These are phyloP conservation scores for Acacia crassicarpa DNA, from an alignment of 306 rosid species.

Conservation along the genomic window DNA sequence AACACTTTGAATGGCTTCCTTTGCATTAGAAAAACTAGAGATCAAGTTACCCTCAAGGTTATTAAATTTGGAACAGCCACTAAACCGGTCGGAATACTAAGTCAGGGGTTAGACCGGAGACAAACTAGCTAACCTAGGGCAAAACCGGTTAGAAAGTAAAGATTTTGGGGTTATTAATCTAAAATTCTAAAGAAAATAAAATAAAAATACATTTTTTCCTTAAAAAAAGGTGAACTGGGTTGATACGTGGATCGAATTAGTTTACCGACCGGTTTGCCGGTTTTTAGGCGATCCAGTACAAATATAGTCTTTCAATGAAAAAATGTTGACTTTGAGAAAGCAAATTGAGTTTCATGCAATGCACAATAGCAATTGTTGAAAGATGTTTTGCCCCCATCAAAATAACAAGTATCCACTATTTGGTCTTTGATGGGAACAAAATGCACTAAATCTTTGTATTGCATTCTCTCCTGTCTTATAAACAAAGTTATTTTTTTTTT, in stretches of 20 bases:
- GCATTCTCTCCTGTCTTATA: too few relatives aligned
- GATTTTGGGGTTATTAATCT: too few relatives aligned
- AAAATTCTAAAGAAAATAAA: too few relatives aligned
- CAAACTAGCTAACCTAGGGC: rapidly evolving
- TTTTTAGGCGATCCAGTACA: too few relatives aligned
- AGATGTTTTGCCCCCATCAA: not conserved
- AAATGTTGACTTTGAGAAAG: not conserved
- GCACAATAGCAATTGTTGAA: not conserved
- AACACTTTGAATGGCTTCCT: not conserved
- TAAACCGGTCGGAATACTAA: too few relatives aligned
- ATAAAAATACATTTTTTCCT: too few relatives aligned
- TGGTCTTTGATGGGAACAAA: not conserved
- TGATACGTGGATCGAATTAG: too few relatives aligned
- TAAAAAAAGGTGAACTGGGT: too few relatives aligned
- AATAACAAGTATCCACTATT: not conserved
- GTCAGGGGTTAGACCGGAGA: rapidly evolving
- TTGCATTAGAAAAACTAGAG: not conserved
- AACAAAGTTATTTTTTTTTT: too few relatives aligned
- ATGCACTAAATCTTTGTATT: too few relatives aligned
- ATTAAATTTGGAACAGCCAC: too few relatives aligned
- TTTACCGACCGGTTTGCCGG: rapidly evolving
- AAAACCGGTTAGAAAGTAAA: too few relatives aligned
- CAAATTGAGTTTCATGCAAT: not conserved
- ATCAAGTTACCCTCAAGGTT: not conserved
- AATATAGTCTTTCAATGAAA: slow-evolving; percentile 10